Conservation (phyloP, 2,329 filamentous ascomycete species). For the Pyricularia pennisetigena region DNA sequence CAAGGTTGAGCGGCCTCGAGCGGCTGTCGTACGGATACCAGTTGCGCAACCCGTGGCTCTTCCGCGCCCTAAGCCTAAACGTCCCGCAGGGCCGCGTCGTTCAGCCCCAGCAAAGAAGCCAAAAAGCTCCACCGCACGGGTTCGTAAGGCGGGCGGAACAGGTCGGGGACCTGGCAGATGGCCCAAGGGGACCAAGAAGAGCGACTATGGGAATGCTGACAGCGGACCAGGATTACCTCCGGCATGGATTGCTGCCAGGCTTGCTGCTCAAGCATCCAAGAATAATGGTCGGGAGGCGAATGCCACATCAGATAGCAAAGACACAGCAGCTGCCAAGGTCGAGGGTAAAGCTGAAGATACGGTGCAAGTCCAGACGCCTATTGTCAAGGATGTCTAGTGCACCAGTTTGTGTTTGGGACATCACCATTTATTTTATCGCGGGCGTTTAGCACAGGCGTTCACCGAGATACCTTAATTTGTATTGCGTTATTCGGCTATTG, state of each 20-base stretch:
- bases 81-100: constrained; percentile 20
- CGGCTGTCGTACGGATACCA: constrained; percentile 28
- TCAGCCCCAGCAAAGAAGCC: constrained; percentile 26
- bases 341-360: constrained; percentile 21
- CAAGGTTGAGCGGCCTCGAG: constrained; percentile 34
- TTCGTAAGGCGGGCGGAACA: constrained; percentile 49
- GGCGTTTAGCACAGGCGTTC: neutral
- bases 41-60: constrained; percentile 22
- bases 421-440: neutral
- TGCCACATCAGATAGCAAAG: neutral
- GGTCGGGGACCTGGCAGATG: constrained; percentile 55
- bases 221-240: constrained; percentile 56
- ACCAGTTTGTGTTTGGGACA: neutral
- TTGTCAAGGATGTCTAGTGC: constrained; percentile 11
- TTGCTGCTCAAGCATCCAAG: constrained; percentile 9
- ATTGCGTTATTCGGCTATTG: neutral
- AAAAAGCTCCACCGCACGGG: constrained; percentile 29
- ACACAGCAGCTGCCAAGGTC: neutral
- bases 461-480: neutral
- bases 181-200: constrained; percentile 60
- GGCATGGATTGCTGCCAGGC: constrained; percentile 33
- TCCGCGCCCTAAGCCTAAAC: constrained; percentile 28
- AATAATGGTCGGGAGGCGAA: constrained; percentile 16
- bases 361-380: constrained; percentile 26
- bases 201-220: constrained; percentile 56